phyloP scores from a whole-genome alignment of 176 grass and related monocot genomes.

The Metroxylon sagu region DNA sequence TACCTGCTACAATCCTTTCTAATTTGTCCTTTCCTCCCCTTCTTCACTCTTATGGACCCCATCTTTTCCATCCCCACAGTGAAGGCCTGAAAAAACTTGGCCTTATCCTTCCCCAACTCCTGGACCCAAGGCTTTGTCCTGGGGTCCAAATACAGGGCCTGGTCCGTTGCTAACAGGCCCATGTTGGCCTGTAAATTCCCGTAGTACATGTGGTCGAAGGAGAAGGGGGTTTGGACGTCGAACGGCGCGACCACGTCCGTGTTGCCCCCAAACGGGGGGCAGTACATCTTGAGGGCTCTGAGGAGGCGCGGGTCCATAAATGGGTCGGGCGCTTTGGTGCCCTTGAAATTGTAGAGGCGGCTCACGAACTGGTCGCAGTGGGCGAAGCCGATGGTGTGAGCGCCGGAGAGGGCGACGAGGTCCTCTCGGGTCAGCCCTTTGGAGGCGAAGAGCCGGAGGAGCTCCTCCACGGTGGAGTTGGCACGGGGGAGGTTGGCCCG shows the following conservation, averaged over 20 bases:
- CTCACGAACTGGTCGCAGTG: conserved; percentile 49
- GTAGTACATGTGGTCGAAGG: conserved; percentile 27
- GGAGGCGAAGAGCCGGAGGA: conserved; percentile 68
- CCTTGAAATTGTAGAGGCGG: conserved; percentile 24
- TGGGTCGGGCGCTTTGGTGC: conserved; percentile 9
- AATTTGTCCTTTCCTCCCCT: conserved; percentile 70
- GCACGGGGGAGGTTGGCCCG: conserved; percentile 51
- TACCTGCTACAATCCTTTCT: conserved; percentile 69
- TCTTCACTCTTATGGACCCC: conserved; percentile 74
- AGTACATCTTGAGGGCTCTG: conserved; percentile 21
- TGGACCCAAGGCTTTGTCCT: conserved; percentile 55
- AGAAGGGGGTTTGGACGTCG: conserved; percentile 26
- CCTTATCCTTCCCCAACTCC: conserved; percentile 46
- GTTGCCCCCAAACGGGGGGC: conserved; percentile 17
- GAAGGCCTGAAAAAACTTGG: conserved; percentile 59
- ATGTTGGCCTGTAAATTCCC: conserved; percentile 33
- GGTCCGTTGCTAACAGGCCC: conserved; percentile 71
- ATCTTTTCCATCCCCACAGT: conserved; percentile 55
- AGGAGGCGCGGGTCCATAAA: conserved; percentile 64
- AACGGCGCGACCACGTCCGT: conserved; percentile 23
- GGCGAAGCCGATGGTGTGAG: conserved; percentile 70
- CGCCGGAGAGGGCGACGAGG: conserved; percentile 21
- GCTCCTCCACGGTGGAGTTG: conserved; percentile 73
- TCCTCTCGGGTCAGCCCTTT: conserved; percentile 24
- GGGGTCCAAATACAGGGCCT: conserved; percentile 56